Evolutionary conservation across 2,329 filamentous ascomycete genomes (phyloP), one percentile per base, ranked within the genome.

Genomic region (Curvularia hawaiiensis): DNA sequence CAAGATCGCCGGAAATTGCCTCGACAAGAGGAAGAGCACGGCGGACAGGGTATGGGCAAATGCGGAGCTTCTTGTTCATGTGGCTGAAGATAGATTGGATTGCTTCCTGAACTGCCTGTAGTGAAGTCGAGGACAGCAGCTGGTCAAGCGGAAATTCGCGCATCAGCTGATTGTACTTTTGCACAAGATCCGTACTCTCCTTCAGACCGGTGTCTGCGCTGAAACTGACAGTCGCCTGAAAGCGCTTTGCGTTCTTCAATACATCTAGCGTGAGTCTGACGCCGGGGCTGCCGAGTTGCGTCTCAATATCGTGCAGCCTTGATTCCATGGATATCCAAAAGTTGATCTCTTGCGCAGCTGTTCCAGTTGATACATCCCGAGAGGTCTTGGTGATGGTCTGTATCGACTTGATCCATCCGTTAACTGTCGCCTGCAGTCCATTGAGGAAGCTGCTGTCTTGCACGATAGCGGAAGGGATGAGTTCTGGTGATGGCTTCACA

Each of bases 141-240:
- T 99, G 95, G 72, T 98, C 94, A 33, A 99, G 83, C 0, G 95
- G 95, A 63, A 99, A 98, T 75, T 99, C 96, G 62, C 95, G 90
- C 91, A 99, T 98, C 24, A 99, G 85, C 79, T 96, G 91, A 75
- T 99, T 99, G 82, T 98, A 99, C 78, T 97, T 97, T 77, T 97
- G 92, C 46, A 99, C 96, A 74, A 91, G 90, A 61, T 99, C 95
- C 76, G 93, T 95, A 24, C 92, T 92, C 78, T 99, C 95, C 77
- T 96, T 97, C 74, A 99, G 78, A 3, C 95, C 94, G 35, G 95
- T 99, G 77, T 99, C 96, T 2, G 95, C 91, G 35, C 90, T 90
- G 75, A 99, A 98, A 80, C 94, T 98, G 69, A 98, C 91, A 2
- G 94, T 97, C 11, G 95, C 94, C 79, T 97, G 93, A 79, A 97